These are phyloP conservation scores for Cladosporium sp. DNA, from an alignment of 2,329 filamentous ascomycete genomes.

Conservation along the genomic window DNA sequence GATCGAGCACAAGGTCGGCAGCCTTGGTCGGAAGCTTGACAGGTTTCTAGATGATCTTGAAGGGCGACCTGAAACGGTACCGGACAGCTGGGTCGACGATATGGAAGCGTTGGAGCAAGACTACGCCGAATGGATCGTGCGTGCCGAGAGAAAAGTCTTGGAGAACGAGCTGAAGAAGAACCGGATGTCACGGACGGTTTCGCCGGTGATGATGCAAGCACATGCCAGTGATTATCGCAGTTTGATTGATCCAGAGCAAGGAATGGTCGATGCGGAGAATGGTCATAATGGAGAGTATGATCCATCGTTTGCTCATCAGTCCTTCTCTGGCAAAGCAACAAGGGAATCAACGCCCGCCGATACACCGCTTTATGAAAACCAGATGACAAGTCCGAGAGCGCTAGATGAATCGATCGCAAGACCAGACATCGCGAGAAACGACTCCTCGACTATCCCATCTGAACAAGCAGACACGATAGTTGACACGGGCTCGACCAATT, in stretches of 20 bases:
- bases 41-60: slow-evolving; percentile 83
- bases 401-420: not conserved
- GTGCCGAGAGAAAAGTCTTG: slow-evolving; percentile 68
- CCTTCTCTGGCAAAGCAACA: not conserved
- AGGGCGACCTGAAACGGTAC: slow-evolving; percentile 75
- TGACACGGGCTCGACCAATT: not conserved
- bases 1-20: slow-evolving; percentile 64
- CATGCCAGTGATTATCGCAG: not conserved
- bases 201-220: not conserved
- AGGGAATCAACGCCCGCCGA: not conserved
- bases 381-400: not conserved
- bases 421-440: slow-evolving; percentile 1
- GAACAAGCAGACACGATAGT: slow-evolving; percentile 1
- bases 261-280: not conserved
- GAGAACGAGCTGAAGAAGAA: slow-evolving; percentile 51
- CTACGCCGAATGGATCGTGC: slow-evolving; percentile 75
- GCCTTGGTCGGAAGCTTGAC: slow-evolving; percentile 70
- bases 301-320: not conserved
- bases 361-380: not conserved
- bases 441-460: slow-evolving; percentile 1
- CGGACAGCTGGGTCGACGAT: slow-evolving; percentile 79
- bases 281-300: not conserved
- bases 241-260: not conserved
- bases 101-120: slow-evolving; percentile 75
- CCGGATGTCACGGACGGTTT: not conserved